phyloP scores from a whole-genome alignment of 768 basidiomycete species.

The Lactarius pseudohatsudake region DNA sequence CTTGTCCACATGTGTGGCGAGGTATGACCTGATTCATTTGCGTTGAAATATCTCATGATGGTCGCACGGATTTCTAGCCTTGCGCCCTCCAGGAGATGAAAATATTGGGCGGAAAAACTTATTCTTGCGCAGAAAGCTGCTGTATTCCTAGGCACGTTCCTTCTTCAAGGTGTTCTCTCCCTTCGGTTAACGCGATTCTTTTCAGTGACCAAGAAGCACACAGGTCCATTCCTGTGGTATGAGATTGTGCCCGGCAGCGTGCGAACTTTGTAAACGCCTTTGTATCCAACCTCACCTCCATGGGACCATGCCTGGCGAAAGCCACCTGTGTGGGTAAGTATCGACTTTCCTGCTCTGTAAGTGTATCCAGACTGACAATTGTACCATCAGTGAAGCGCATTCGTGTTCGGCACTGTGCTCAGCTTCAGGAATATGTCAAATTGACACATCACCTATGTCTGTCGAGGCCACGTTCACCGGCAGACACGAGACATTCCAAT shows the following conservation, averaged over 20 bases:
- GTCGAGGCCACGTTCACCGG: slow-evolving; percentile 65
- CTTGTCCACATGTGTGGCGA: slow-evolving; percentile 54
- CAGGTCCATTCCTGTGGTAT: slow-evolving; percentile 51
- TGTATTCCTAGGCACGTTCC: slow-evolving; percentile 19
- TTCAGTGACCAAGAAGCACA: slow-evolving; percentile 47
- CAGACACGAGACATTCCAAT: slow-evolving; percentile 58
- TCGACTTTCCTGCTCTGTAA: not conserved
- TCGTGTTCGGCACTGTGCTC: slow-evolving; percentile 45
- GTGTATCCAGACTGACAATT: not conserved
- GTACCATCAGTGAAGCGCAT: slow-evolving; percentile 49
- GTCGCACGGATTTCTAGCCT: slow-evolving; percentile 13
- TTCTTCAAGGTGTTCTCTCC: not conserved
- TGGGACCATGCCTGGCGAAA: slow-evolving; percentile 39
- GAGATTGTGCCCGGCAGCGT: slow-evolving; percentile 52
- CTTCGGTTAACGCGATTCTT: not conserved
- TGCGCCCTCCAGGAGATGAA: slow-evolving; percentile 23
- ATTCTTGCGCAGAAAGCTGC: slow-evolving; percentile 23
- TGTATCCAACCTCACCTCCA: slow-evolving; percentile 56
- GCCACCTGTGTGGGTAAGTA: slow-evolving; percentile 60
- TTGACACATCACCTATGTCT: slow-evolving; percentile 56
- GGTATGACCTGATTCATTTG: slow-evolving; percentile 35
- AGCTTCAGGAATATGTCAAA: slow-evolving; percentile 55
- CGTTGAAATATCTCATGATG: not conserved
- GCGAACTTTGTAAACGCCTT: slow-evolving; percentile 56
- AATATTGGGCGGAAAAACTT: slow-evolving; percentile 10